Percentiles rank a stretch among this genome's conserved stretches.
phyloP scores from a whole-genome alignment of 1,139 yeast species.

The Pneumocystis carinii region DNA sequence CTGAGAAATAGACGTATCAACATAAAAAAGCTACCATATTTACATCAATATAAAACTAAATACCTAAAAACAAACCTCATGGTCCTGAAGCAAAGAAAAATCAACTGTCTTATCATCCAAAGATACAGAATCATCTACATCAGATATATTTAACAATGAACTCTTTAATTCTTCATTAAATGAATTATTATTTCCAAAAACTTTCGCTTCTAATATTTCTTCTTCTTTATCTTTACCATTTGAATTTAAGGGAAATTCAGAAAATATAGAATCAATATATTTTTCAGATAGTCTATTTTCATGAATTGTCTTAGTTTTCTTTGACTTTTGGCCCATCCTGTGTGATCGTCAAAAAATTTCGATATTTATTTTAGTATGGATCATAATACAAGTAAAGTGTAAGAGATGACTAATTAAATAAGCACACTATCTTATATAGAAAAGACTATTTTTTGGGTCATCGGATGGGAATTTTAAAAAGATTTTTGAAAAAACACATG shows the following conservation, averaged over 20 bases:
- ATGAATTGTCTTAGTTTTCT: not conserved
- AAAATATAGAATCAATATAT: not conserved
- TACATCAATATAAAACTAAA: not conserved
- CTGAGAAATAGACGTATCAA: constrained; percentile 19
- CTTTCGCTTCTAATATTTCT: constrained; percentile 57
- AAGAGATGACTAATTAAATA: not conserved
- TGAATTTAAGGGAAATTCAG: not conserved
- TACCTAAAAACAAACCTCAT: not conserved
- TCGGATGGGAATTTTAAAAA: constrained; percentile 5
- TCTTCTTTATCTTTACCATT: constrained; percentile 65
- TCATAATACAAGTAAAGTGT: not conserved
- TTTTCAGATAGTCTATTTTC: not conserved
- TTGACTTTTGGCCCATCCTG: not conserved
- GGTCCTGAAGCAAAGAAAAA: not conserved
- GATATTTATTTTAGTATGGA: not conserved
- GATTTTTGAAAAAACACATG: constrained; percentile 8
- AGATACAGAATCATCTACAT: constrained; percentile 18
- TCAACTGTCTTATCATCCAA: constrained; percentile 20
- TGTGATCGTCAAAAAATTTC: not conserved
- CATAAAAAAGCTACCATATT: constrained; percentile 9
- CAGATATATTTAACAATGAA: constrained; percentile 10
- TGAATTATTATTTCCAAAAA: constrained; percentile 77
- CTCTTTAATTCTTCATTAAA: constrained; percentile 43
- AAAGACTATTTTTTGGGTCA: constrained; percentile 8
- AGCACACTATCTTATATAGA: not conserved